Evolutionary conservation across 2,329 filamentous ascomycete genomes (phyloP).

Genomic region (Lizonia empirigonia): DNA sequence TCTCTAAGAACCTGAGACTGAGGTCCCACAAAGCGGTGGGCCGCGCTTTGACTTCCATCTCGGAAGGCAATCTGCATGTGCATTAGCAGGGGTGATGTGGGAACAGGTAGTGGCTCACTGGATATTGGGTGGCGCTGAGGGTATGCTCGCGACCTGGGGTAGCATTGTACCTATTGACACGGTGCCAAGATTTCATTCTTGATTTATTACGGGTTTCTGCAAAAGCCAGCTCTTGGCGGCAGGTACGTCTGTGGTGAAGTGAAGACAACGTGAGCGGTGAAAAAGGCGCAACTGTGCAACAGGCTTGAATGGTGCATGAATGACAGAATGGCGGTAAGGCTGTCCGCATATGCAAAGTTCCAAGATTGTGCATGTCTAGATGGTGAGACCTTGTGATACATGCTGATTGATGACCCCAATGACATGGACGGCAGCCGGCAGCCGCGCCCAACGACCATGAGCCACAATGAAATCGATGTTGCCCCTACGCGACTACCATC

Average conservation of each 20-base stretch:
- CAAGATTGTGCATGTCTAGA: neutral
- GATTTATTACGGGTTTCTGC: neutral
- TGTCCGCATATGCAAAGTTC: neutral
- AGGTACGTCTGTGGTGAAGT: conserved; percentile 8
- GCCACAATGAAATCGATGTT: neutral
- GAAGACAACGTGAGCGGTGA: conserved; percentile 4
- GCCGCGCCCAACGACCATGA: neutral
- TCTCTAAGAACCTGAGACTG: conserved; percentile 26
- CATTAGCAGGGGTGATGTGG: neutral
- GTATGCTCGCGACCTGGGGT: neutral
- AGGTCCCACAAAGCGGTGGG: conserved; percentile 1
- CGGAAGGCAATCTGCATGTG: conserved; percentile 2
- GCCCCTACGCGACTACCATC: neutral
- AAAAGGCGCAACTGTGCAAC: neutral
- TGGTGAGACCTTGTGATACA: conserved; percentile 2
- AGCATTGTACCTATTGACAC: too few species aligned
- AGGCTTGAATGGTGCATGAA: neutral
- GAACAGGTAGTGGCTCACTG: neutral
- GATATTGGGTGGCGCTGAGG: neutral
- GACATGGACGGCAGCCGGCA: conserved; percentile 8
- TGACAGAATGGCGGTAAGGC: conserved; percentile 1
- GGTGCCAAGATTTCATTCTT: too few species aligned
- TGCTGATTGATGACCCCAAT: conserved; percentile 5
- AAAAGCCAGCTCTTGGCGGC: conserved; percentile 1
- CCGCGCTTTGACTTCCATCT: conserved; percentile 4